These are phyloP conservation scores for Xerocomus spinulosus DNA, from an alignment of 768 basidiomycete genomes.

Conservation along the genomic window DNA sequence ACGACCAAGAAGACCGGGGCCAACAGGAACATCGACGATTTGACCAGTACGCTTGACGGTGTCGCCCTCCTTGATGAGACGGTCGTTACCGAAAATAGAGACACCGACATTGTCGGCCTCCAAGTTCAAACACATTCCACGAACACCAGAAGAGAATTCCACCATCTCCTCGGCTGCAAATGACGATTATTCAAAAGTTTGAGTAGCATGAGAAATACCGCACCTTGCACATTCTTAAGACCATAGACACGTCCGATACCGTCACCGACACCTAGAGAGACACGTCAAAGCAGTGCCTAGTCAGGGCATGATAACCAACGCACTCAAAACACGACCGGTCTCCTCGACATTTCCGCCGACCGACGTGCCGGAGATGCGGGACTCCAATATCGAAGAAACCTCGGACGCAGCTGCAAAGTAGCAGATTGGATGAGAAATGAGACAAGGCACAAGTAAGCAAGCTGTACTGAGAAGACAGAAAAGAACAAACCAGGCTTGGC, in stretches of 20 bases:
- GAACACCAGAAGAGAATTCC: slow-evolving; percentile 99
- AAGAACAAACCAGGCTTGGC: slow-evolving; percentile 85
- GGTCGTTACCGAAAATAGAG: slow-evolving; percentile 97
- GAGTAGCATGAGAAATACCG: slow-evolving; percentile 11
- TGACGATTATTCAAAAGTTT: slow-evolving; percentile 1
- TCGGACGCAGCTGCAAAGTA: slow-evolving; percentile 84
- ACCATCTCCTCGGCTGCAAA: slow-evolving; percentile 97
- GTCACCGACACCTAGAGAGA: slow-evolving; percentile 85
- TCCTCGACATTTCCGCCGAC: slow-evolving; percentile 96
- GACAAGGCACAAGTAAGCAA: slow-evolving; percentile 7
- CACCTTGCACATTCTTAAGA: slow-evolving; percentile 96
- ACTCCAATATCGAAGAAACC: slow-evolving; percentile 98
- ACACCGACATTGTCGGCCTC: slow-evolving; percentile 99
- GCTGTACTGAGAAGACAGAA: neutral
- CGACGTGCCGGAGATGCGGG: slow-evolving; percentile 90
- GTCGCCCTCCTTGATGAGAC: slow-evolving; percentile 99
- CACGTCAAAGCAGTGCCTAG: slow-evolving; percentile 5
- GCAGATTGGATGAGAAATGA: slow-evolving; percentile 14
- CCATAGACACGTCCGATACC: slow-evolving; percentile 99
- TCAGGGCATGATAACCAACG: slow-evolving; percentile 29
- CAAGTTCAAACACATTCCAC: slow-evolving; percentile 99
- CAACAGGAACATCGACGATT: slow-evolving; percentile 99
- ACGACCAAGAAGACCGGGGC: slow-evolving; percentile 94
- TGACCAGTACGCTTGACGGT: slow-evolving; percentile 99
- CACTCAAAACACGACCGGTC: slow-evolving; percentile 97